Base-by-base conservation (phyloP, 768 basidiomycete species). In the Naganishia randhawae region DNA sequence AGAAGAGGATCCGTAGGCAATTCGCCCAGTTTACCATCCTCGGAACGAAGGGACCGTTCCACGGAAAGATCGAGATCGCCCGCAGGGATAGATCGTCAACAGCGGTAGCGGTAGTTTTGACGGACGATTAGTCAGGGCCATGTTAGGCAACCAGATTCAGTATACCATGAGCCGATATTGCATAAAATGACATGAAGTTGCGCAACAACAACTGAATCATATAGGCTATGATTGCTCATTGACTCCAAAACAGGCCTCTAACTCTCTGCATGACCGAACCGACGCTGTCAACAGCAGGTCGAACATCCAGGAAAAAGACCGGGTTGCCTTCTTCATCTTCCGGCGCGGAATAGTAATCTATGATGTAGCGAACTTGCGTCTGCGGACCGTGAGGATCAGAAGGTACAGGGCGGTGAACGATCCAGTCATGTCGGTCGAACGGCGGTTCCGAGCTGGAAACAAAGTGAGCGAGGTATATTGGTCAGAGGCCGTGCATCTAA, bases 381-480 rank as follows among this genome's bases (percentile, higher is more conserved):
- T 41, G 48, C 11, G 69, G 65, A 5, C 63, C 69, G 31, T 42
- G 41, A 17, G 69, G 69, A 35, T 70, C 69, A 19, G 63, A 52
- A 22, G 32, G 71, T 31, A 66, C 82, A 35, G 88, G 87, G 62
- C 95, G 87, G 33, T 89, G 89, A 64, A 99, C 85, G 63, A 96
- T 81, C 96, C 96, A 99, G 82, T 99, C 96, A 78, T 99, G 96
- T 9, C 96, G 88, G 77, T 99, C 96, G 76, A 99, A 98, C 0
- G 95, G 96, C 5, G 92, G 90, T 75, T 92, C 89, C 48, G 87
- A 83, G 81, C 94, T 98, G 74, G 7, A n/a, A 29, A 42, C 35
- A 52, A 14, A 64, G 53, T 53, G 54, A 57, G 52, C 35, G 33
- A 10, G 63, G 52, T 35, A n/a, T n/a, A n/a, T 17, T 27, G 8